Evolutionary conservation across 352 stramenopile genomes (phyloP), one percentile per base, ranked within the genome.

Genomic region (Pythium diclinum): DNA sequence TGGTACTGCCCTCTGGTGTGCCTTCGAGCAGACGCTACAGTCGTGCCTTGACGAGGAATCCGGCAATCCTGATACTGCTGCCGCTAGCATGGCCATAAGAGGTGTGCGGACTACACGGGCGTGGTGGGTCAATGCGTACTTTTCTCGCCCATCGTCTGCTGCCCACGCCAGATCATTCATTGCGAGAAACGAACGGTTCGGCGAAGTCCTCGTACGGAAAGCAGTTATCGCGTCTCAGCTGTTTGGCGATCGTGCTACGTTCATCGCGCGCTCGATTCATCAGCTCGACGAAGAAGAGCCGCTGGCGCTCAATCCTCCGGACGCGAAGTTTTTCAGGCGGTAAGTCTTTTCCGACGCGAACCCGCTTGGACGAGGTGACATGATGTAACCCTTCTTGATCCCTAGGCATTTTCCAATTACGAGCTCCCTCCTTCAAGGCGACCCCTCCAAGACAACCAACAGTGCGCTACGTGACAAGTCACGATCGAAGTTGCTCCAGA

Each of bases 61-160:
- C 16, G 21, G 57, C 16, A 34, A 49, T 8, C 1, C 25, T 9
- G 40, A 62, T 23, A 14, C 0, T 30, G 7, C 16, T 55, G 25
- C 17, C 8, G 21, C 25, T 32, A 23, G 36, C 11, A 48, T 14
- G 21, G 40, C 21, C 3, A 28, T 60, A 10, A 9, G 6, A 10
- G 11, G 14, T 10, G 36, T 75, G 21, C 58, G 60, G 17, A 32
- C 23, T 4, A 47, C 60, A 16, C 65, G 66, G 13, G 7, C 14
- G 17, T 93, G 84, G 84, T 93, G 84, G 84, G 83, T 80, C 28
- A 66, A 73, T n/a, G 51, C 82, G 1, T 93, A 77, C 61, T 86
- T 90, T 49, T 72, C 70, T 6, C 75, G 72, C 40, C 79, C 79
- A 25, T 61, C 59, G 14, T 75, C 64, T 0, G 14, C 53, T 23